Evolutionary conservation across 371 early-diverging fungal species (phyloP).

Genomic region (Mucor racemosus): DNA sequence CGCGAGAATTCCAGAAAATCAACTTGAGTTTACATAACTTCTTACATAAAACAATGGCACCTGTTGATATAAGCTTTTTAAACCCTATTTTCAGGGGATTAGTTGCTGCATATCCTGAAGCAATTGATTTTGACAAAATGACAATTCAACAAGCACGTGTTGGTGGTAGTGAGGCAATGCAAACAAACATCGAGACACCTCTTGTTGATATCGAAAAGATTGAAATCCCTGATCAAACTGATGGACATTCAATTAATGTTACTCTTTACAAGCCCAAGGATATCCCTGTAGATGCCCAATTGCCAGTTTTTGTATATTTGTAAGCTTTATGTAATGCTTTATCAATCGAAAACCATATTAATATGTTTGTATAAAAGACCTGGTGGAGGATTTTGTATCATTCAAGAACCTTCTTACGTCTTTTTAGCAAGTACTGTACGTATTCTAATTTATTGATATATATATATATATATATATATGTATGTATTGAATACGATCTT

Average conservation of each 20-base stretch:
- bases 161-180: not conserved
- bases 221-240: slow-evolving; percentile 1
- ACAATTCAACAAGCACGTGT: not conserved
- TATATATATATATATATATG: too few species aligned
- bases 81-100: not conserved
- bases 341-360: not conserved
- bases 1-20: too few species aligned
- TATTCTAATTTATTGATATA: not conserved
- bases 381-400: slow-evolving; percentile 9
- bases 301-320: slow-evolving; percentile 8
- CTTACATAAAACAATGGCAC: not conserved
- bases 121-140: not conserved
- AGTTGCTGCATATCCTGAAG: not conserved
- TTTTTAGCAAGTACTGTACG: not conserved
- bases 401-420: not conserved
- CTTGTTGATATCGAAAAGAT: not conserved
- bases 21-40: not conserved
- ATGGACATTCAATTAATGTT: not conserved
- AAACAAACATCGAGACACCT: not conserved
- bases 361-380: not conserved
- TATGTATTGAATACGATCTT: too few species aligned
- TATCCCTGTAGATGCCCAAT: not conserved
- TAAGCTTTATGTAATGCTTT: not conserved
- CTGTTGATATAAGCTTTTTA: not conserved
- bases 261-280: not conserved